Conservation (phyloP, 2,329 filamentous ascomycete species). For the Botrytis fragariae region DNA sequence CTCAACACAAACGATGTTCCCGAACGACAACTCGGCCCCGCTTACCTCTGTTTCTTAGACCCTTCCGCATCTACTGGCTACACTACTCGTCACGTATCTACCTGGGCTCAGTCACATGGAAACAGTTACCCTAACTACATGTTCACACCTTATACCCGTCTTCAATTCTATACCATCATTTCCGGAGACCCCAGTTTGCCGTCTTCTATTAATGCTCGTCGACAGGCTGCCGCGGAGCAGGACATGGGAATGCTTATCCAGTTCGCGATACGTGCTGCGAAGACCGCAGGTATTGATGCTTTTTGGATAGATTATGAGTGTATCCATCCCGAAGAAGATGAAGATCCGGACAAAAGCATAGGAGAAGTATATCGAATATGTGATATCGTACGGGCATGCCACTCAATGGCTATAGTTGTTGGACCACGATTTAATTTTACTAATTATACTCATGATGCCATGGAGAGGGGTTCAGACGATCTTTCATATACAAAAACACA, state of each 20-base stretch:
- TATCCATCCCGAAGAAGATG: neutral
- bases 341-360: neutral
- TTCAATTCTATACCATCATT: conserved; percentile 13
- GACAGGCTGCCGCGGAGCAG: neutral
- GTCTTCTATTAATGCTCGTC: neutral
- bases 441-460: neutral
- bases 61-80: neutral
- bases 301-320: conserved; percentile 20
- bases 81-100: neutral
- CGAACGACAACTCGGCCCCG: neutral
- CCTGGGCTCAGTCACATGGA: neutral
- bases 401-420: conserved; percentile 22
- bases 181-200: neutral
- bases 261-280: conserved; percentile 3
- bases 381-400: conserved; percentile 26
- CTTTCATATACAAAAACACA: neutral
- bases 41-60: conserved; percentile 12
- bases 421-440: conserved; percentile 11
- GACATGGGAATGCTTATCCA: neutral
- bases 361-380: conserved; percentile 25
- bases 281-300: neutral
- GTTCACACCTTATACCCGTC: conserved; percentile 14
- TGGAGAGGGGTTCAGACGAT: neutral
- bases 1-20: neutral
- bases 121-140: conserved; percentile 1